Evolutionary conservation across 129 eudicot species (phyloP).

Genomic region (Escallonia herrerae): DNA sequence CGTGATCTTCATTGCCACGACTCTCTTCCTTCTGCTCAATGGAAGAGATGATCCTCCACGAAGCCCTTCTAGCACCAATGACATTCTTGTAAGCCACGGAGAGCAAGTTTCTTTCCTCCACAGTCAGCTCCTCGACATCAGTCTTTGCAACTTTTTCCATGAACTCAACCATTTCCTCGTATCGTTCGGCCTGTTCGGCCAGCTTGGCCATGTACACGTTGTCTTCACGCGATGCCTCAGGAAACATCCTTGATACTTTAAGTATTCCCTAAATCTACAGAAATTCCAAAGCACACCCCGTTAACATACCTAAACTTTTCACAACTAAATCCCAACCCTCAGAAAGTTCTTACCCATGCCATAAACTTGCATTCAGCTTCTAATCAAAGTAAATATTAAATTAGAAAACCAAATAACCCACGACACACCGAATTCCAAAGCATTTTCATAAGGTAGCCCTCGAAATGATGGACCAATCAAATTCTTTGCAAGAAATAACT

Average conservation of each 20-base stretch:
- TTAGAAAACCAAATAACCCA: background rate
- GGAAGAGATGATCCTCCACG: slow-evolving; percentile 95
- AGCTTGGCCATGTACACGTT: slow-evolving; percentile 87
- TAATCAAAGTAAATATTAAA: background rate
- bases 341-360: background rate
- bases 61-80: slow-evolving; percentile 94
- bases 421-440: no score
- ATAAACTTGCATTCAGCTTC: background rate
- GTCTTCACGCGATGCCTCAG: slow-evolving; percentile 63
- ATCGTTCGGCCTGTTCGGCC: slow-evolving; percentile 89
- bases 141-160: slow-evolving; percentile 88
- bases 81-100: slow-evolving; percentile 97
- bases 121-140: slow-evolving; percentile 66
- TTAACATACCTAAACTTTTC: background rate
- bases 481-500: no score
- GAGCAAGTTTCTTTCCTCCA: slow-evolving; percentile 85
- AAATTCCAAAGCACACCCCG: background rate
- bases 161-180: slow-evolving; percentile 93
- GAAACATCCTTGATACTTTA: slow-evolving; percentile 29
- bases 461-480: no score
- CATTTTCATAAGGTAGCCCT: no score
- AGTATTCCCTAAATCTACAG: slow-evolving; percentile 15
- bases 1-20: slow-evolving; percentile 89
- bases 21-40: slow-evolving; percentile 92
- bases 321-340: background rate